A percentile compares a stretch with the other conserved stretches of the same genome.
Conservation (phyloP, 768 basidiomycete species). For the Holtermannia corniformis region DNA sequence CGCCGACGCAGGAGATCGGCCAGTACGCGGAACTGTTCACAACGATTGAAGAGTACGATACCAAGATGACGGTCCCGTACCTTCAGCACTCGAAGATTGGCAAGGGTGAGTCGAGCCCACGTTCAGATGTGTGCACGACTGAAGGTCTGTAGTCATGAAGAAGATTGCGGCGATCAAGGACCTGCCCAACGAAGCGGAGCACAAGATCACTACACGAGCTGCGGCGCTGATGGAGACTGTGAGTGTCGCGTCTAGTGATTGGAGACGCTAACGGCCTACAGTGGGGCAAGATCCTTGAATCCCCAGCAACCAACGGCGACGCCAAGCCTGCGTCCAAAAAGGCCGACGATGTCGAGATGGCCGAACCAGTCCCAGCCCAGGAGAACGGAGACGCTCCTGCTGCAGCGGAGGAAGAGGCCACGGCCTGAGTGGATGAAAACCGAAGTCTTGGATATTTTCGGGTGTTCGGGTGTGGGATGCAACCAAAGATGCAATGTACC, state of each 20-base stretch:
- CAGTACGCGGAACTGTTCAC: slow-evolving; percentile 61
- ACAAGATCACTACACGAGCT: slow-evolving; percentile 63
- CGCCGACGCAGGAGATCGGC: slow-evolving; percentile 62
- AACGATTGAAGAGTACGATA: slow-evolving; percentile 62
- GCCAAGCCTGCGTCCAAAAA: background rate
- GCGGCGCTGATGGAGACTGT: slow-evolving; percentile 56
- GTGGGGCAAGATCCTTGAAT: slow-evolving; percentile 26
- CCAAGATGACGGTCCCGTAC: slow-evolving; percentile 63
- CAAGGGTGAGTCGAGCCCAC: slow-evolving; percentile 26
- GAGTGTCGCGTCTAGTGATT: background rate
- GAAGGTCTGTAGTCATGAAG: slow-evolving; percentile 64
- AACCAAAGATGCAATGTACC: too few relatives aligned
- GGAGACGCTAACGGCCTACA: background rate
- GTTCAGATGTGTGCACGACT: background rate
- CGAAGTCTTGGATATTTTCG: too few relatives aligned
- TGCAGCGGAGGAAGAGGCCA: background rate
- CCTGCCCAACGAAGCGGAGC: slow-evolving; percentile 58
- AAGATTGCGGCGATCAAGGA: slow-evolving; percentile 57
- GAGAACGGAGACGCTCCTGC: background rate
- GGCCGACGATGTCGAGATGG: slow-evolving; percentile 1
- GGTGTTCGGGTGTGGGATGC: too few relatives aligned
- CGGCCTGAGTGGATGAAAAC: background rate
- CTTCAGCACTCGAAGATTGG: slow-evolving; percentile 58
- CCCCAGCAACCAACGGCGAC: slow-evolving; percentile 14
- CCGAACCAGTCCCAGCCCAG: too few relatives aligned